Percentiles rank a stretch among this genome's conserved stretches.
phyloP scores from a whole-genome alignment of 2,329 filamentous ascomycete genomes.

The Elsinoe batatas region DNA sequence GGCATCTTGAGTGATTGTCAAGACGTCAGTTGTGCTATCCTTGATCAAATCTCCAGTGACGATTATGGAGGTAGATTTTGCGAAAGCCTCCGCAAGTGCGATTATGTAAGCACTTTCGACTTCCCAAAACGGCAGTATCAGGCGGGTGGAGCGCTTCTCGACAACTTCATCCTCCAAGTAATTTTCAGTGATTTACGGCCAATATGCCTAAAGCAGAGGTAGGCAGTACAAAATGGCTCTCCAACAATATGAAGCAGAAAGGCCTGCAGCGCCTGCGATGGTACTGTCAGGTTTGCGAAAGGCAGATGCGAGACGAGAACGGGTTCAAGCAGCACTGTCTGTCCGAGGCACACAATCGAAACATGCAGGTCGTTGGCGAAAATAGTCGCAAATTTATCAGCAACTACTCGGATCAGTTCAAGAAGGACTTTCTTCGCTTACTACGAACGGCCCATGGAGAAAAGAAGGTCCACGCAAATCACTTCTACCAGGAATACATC shows the following conservation, averaged over 20 bases:
- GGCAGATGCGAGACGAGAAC: conserved; percentile 74
- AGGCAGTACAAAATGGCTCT: conserved; percentile 80
- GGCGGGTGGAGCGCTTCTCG: too few species aligned
- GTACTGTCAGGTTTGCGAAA: conserved; percentile 77
- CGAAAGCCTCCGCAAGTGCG: conserved; percentile 1
- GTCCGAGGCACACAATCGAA: conserved; percentile 77
- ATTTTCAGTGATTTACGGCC: too few species aligned
- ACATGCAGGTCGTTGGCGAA: conserved; percentile 79
- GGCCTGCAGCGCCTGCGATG: conserved; percentile 72
- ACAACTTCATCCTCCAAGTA: too few species aligned
- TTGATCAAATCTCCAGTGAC: conserved; percentile 12
- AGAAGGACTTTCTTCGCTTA: conserved; percentile 65
- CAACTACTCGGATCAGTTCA: conserved; percentile 72
- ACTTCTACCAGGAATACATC: conserved; percentile 94
- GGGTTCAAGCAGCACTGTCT: conserved; percentile 76
- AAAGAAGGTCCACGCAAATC: conserved; percentile 79
- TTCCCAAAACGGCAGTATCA: background rate
- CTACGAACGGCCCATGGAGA: conserved; percentile 80
- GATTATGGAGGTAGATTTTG: conserved; percentile 7
- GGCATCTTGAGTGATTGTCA: conserved; percentile 16
- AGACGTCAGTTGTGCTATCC: conserved; percentile 14
- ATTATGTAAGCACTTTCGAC: background rate
- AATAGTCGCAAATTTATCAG: conserved; percentile 76
- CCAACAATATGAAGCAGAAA: conserved; percentile 82
- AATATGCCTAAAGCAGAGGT: conserved; percentile 64